Evolutionary conservation across 805 yeast genomes (phyloP).

Genomic region (Hanseniaspora guilliermondii): DNA sequence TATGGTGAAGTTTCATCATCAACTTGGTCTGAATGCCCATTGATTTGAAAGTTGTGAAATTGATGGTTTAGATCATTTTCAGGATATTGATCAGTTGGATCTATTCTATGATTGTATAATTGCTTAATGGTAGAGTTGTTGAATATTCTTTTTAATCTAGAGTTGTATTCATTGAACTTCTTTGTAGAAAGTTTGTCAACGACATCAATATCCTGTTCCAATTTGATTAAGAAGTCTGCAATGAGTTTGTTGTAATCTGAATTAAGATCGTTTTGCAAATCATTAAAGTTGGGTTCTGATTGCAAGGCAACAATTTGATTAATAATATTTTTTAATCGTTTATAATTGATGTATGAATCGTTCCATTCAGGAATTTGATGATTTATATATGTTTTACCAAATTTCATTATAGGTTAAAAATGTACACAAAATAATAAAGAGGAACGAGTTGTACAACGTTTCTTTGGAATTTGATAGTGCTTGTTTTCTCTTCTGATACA

Average conservation of each 20-base stretch:
- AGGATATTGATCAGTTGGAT: not conserved
- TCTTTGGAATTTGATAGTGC: not conserved
- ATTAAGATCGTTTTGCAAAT: constrained; percentile 29
- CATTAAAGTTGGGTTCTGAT: constrained; percentile 19
- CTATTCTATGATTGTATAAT: constrained; percentile 6
- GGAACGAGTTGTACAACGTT: too few relatives aligned
- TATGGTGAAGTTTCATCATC: constrained; percentile 32
- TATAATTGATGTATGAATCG: constrained; percentile 70
- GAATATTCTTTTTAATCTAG: constrained; percentile 45
- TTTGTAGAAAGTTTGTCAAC: constrained; percentile 69
- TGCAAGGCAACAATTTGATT: constrained; percentile 45
- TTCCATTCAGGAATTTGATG: constrained; percentile 95
- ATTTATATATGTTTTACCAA: constrained; percentile 63
- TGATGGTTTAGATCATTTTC: constrained; percentile 11
- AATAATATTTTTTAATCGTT: constrained; percentile 67
- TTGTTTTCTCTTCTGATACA: too few relatives aligned
- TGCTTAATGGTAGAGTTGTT: constrained; percentile 13
- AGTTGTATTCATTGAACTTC: constrained; percentile 60
- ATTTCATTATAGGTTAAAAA: constrained; percentile 42
- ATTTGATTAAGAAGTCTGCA: constrained; percentile 58
- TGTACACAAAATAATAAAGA: not conserved
- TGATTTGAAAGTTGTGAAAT: constrained; percentile 29
- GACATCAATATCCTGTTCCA: constrained; percentile 69
- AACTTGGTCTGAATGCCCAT: constrained; percentile 30
- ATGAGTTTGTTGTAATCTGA: constrained; percentile 36